Evolutionary conservation across 75 land plant species (phyloP), one percentile per base, ranked within the genome.

Genomic region (Picea glauca): DNA sequence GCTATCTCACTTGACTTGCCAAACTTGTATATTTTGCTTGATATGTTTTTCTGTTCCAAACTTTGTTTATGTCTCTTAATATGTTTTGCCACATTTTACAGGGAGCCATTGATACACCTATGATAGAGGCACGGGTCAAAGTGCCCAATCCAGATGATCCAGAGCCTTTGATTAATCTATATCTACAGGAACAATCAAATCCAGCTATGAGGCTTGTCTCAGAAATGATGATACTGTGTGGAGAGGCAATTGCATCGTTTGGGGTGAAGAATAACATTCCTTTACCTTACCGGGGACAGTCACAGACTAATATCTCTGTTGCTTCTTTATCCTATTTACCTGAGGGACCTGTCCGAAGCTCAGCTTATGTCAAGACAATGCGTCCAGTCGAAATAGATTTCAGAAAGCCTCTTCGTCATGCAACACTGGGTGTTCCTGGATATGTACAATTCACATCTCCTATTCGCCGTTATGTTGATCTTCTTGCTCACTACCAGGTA

Each of bases 371-470:
- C 38, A 93, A 84, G 73, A 77, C 83, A 80, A 77, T 91, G 86
- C 89, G 96, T 66, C 91, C 88, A 79, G 99, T 89, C 56, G 96
- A 89, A 77, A 76, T 95, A 86, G 95, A 92, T 79, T 94, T 88
- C 83, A 88, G 86, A 74, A 91, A 87, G 66, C 96, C 99, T 21
- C 80, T 88, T 17, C 89, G 87, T 21, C 99, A 98, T 87, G 93
- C 90, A 31, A 72, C 81, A 56, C 78, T 98, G 32, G 98, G 99
- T 31, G 72, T 98, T 79, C 91, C 90, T 80, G 98, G 96, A 58
- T 98, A 98, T 85, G 99, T 98, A 56, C 99, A 98, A 79, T 98
- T 98, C 81, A 95, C 98, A 23, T 95, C 98, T 75, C 99, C 99
- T 63, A 93, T 98, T 38, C 89, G 99, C 35, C 88, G 99, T 62